Conservation (phyloP, 2,329 filamentous ascomycete species). For the Saccharata proteae region DNA sequence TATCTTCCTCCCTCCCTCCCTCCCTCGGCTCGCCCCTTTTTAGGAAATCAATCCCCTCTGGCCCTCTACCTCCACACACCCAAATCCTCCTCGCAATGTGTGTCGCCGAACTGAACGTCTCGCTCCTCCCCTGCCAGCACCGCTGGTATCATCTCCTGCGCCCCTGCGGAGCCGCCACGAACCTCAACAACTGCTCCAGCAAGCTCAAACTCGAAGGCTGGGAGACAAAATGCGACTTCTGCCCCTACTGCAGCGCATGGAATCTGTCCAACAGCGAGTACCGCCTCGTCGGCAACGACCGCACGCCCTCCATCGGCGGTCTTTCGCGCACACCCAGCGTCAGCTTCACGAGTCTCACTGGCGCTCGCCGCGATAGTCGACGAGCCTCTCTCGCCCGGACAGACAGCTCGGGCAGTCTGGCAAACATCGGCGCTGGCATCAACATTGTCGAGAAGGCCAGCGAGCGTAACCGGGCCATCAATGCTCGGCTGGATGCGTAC, state of each 20-base stretch:
- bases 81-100: constrained; percentile 37
- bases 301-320: constrained; percentile 27
- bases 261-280: constrained; percentile 32
- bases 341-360: constrained; percentile 16
- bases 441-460: constrained; percentile 13
- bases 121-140: constrained; percentile 33
- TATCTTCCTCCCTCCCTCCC: too few species aligned
- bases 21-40: too few species aligned
- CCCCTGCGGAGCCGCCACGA: constrained; percentile 30
- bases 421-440: constrained; percentile 17
- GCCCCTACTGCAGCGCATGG: constrained; percentile 33
- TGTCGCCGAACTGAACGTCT: constrained; percentile 37
- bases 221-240: constrained; percentile 36
- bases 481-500: constrained; percentile 27
- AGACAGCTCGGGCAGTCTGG: constrained; percentile 23
- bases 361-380: constrained; percentile 24
- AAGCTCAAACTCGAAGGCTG: constrained; percentile 36
- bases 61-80: too few species aligned
- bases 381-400: constrained; percentile 23
- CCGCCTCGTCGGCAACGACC: constrained; percentile 30
- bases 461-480: constrained; percentile 28
- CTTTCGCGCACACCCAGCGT: constrained; percentile 28
- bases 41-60: too few species aligned
- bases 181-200: constrained; percentile 34
- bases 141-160: constrained; percentile 38